A percentile compares a stretch with the other conserved stretches of the same genome.
Evolutionary conservation across 2,329 filamentous ascomycete species (phyloP).

Genomic region (Rugonectria rugulosa): DNA sequence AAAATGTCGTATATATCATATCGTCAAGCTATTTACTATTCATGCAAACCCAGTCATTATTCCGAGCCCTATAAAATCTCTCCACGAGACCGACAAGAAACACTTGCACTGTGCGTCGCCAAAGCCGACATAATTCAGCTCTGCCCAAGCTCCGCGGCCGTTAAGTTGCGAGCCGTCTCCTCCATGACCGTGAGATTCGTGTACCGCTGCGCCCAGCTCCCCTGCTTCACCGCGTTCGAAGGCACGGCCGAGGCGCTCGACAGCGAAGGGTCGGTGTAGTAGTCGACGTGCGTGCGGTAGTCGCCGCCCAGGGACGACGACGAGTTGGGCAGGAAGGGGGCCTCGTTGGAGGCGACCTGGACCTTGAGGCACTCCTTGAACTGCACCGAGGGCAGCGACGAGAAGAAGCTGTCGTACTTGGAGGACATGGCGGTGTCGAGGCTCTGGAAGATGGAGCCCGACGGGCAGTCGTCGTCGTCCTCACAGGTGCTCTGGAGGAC

Average conservation of each 20-base stretch:
- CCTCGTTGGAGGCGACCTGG: constrained; percentile 17
- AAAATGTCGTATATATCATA: too few relatives aligned
- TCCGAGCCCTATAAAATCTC: too few relatives aligned
- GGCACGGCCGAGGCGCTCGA: background rate
- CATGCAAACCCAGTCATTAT: too few relatives aligned
- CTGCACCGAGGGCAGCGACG: constrained; percentile 8
- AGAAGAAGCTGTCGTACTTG: constrained; percentile 20
- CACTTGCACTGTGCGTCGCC: too few relatives aligned
- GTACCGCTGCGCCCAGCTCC: constrained; percentile 1
- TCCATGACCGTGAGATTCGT: constrained; percentile 11
- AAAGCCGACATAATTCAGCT: background rate
- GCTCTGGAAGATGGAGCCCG: background rate
- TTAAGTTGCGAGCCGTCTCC: constrained; percentile 7
- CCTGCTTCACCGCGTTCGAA: background rate
- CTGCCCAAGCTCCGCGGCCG: constrained; percentile 1
- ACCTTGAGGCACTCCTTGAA: constrained; percentile 21
- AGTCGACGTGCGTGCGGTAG: constrained; percentile 9
- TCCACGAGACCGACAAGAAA: too few relatives aligned
- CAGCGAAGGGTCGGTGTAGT: background rate
- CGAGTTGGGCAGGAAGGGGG: constrained; percentile 11
- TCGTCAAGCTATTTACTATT: too few relatives aligned
- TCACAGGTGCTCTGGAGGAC: constrained; percentile 26
- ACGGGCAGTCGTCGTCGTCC: background rate
- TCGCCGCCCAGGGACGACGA: constrained; percentile 2
- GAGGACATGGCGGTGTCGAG: constrained; percentile 13